Percentiles rank a stretch among this genome's conserved stretches.
Evolutionary conservation across 2,329 filamentous ascomycete species (phyloP).

Genomic region (Annulohypoxylon truncatum): DNA sequence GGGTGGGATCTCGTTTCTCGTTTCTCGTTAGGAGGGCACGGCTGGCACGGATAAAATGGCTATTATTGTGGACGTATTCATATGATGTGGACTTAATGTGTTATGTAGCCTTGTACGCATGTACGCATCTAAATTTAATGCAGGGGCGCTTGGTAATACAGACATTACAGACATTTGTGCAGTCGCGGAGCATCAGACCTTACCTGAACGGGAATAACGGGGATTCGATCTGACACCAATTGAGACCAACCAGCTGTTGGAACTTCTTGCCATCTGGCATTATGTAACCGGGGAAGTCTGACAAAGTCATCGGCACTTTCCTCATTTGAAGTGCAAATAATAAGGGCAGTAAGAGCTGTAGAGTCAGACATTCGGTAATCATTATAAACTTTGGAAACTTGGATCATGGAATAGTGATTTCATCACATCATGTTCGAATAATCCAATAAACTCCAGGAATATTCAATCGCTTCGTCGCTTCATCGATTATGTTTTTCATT

Average conservation of each 20-base stretch:
- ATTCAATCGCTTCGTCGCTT: not conserved
- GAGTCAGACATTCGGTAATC: too few relatives aligned
- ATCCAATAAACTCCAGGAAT: too few relatives aligned
- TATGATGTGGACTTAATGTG: too few relatives aligned
- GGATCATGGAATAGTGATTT: too few relatives aligned
- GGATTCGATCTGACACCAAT: not conserved
- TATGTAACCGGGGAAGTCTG: not conserved
- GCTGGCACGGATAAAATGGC: slow-evolving; percentile 21
- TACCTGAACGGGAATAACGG: not conserved
- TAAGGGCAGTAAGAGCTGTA: too few relatives aligned
- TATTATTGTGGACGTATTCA: slow-evolving; percentile 9
- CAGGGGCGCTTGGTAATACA: not conserved
- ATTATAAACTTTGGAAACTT: too few relatives aligned
- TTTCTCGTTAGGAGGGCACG: too few relatives aligned
- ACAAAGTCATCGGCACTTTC: not conserved
- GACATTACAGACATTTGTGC: too few relatives aligned
- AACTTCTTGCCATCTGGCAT: not conserved
- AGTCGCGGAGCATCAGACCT: not conserved
- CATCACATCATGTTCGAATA: too few relatives aligned
- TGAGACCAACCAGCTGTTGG: not conserved
- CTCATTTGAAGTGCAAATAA: not conserved
- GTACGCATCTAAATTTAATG: too few relatives aligned
- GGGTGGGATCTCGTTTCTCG: not conserved
- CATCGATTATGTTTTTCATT: not conserved
- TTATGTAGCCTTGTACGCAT: too few relatives aligned